Percentiles rank a stretch among this genome's conserved stretches.
phyloP scores from a whole-genome alignment of 176 grass and related monocot species.

The Paspalum notatum region DNA sequence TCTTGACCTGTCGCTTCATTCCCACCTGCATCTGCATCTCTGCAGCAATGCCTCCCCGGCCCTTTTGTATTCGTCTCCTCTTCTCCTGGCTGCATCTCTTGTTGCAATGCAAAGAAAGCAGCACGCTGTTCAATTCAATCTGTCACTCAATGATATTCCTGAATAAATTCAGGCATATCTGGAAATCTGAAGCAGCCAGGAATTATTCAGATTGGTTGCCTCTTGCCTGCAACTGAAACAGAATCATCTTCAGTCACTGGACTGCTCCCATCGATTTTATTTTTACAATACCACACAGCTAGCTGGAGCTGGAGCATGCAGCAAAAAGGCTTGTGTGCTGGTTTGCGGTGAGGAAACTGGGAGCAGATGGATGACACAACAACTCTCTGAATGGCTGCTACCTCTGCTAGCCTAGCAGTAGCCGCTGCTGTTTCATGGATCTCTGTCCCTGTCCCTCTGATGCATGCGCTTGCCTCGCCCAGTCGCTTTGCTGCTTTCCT shows the following conservation, averaged over 20 bases:
- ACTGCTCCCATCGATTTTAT: not conserved
- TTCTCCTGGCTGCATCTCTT: not conserved
- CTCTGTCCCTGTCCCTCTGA: not conserved
- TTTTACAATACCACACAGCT: not conserved
- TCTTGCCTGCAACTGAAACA: too few relatives aligned
- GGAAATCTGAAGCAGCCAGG: not conserved
- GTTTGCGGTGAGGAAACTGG: not conserved
- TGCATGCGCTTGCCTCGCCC: not conserved
- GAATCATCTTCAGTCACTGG: too few relatives aligned
- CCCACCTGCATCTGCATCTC: not conserved
- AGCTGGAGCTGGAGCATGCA: not conserved
- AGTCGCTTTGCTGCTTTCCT: not conserved
- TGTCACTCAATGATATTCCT: too few relatives aligned
- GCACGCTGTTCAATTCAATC: not conserved
- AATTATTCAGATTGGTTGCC: too few relatives aligned
- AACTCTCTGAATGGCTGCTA: not conserved
- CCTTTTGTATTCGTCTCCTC: slow-evolving; percentile 6
- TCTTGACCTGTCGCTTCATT: slow-evolving; percentile 27
- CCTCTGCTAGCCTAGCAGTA: not conserved
- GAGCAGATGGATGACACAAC: not conserved
- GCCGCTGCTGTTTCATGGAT: not conserved
- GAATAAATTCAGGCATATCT: not conserved
- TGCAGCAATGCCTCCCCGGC: not conserved
- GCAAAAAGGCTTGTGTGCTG: not conserved
- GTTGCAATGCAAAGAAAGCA: not conserved